Conservation (phyloP, 441 rosid species). For the Pelargonium citronellum region DNA sequence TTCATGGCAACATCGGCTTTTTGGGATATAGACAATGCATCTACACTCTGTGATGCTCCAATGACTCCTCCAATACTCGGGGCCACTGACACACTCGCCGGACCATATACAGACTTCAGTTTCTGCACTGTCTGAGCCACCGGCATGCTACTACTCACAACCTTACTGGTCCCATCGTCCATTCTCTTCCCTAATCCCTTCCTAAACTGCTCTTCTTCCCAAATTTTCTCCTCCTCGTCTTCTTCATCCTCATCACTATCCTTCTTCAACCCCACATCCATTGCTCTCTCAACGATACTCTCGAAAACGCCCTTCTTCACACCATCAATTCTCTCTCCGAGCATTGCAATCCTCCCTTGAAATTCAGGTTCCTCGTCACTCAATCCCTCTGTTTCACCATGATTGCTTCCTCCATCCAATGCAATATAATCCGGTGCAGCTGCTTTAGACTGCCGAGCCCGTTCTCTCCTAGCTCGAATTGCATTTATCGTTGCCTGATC, state of each 20-base stretch:
- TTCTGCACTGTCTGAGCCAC: conserved; percentile 30
- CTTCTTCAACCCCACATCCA: conserved; percentile 15
- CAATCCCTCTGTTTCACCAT: conserved; percentile 40
- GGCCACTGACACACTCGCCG: neutral
- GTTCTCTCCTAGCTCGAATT: conserved; percentile 57
- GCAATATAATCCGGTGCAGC: conserved; percentile 74
- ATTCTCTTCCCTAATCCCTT: conserved; percentile 82
- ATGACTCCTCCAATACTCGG: conserved; percentile 9
- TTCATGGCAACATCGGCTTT: conserved; percentile 68
- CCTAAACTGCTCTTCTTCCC: conserved; percentile 89
- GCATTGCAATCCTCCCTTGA: conserved; percentile 46
- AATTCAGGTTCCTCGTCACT: conserved; percentile 84
- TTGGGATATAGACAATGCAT: conserved; percentile 56
- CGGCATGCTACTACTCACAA: conserved; percentile 22
- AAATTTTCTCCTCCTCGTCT: conserved; percentile 76
- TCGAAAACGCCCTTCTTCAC: conserved; percentile 63
- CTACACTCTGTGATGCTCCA: conserved; percentile 41
- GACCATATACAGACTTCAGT: conserved; percentile 30
- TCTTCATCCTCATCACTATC: conserved; percentile 35
- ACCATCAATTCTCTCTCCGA: conserved; percentile 33
- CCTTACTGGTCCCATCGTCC: conserved; percentile 50
- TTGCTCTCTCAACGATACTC: conserved; percentile 32
- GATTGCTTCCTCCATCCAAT: conserved; percentile 46
- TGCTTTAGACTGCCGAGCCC: conserved; percentile 49
- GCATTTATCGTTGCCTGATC: conserved; percentile 65